Conservation (phyloP, 164 flowering plant species). For the Nymphaea thermarum region DNA sequence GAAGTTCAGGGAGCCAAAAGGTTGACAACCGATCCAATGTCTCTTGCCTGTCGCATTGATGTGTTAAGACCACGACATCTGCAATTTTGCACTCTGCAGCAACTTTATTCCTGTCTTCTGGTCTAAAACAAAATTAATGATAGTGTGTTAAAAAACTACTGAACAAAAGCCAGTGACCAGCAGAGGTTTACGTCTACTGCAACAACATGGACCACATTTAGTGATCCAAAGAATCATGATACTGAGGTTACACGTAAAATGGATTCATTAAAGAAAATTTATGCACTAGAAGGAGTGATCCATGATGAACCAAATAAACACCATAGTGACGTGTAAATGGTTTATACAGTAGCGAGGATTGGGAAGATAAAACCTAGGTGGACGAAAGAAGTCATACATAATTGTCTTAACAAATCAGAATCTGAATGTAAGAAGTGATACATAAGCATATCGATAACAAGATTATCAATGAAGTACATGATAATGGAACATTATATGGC, state of each 20-base stretch:
- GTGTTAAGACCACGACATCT: slow-evolving; percentile 88
- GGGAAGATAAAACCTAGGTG: too few species aligned
- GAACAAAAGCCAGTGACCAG: not conserved
- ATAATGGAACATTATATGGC: not conserved
- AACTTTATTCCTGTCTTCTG: slow-evolving; percentile 49
- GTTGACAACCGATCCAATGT: slow-evolving; percentile 68
- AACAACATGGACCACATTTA: not conserved
- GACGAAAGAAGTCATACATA: too few species aligned
- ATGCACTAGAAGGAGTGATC: too few species aligned
- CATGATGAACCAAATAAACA: too few species aligned
- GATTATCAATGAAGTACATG: not conserved
- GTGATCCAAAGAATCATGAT: not conserved
- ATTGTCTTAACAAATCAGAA: too few species aligned
- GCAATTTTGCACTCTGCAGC: slow-evolving; percentile 70
- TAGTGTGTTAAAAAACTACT: not conserved
- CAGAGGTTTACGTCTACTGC: not conserved
- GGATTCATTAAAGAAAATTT: too few species aligned
- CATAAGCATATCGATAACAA: not conserved
- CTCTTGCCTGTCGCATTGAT: slow-evolving; percentile 73
- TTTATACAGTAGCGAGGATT: too few species aligned
- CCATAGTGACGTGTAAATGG: too few species aligned
- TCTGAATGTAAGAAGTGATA: not conserved
- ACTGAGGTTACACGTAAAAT: not conserved
- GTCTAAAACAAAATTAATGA: slow-evolving; percentile 16
- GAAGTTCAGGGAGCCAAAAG: slow-evolving; percentile 91